Evolutionary conservation across 495 filamentous ascomycete genomes (phyloP).

Genomic region (Penicillium angulare): DNA sequence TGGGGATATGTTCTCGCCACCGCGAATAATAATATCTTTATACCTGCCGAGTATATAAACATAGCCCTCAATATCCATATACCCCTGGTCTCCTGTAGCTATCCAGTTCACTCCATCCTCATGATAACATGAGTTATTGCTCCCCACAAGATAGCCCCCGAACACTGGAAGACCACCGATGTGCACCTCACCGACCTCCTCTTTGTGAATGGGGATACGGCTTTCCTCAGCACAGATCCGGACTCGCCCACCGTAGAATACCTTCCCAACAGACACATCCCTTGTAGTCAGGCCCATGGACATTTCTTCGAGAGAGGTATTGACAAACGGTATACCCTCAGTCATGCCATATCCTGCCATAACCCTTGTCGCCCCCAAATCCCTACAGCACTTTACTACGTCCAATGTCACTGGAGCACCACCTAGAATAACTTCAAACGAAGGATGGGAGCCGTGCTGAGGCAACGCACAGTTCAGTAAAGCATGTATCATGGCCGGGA

Average conservation of each 20-base stretch:
- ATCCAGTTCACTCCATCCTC: slow-evolving; percentile 25
- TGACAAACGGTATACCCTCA: slow-evolving; percentile 27
- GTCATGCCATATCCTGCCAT: slow-evolving; percentile 39
- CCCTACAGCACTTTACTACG: slow-evolving; percentile 22
- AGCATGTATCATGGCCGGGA: slow-evolving; percentile 34
- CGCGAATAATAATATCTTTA: slow-evolving; percentile 74
- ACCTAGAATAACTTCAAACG: slow-evolving; percentile 28
- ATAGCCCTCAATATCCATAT: slow-evolving; percentile 31
- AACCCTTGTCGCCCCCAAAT: slow-evolving; percentile 22
- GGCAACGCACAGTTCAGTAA: not conserved
- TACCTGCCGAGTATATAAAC: slow-evolving; percentile 60
- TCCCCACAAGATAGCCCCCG: slow-evolving; percentile 24
- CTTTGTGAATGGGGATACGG: slow-evolving; percentile 17
- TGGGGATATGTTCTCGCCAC: slow-evolving; percentile 25
- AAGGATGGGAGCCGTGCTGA: not conserved
- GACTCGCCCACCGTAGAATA: slow-evolving; percentile 26
- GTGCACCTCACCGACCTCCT: slow-evolving; percentile 41
- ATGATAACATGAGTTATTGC: slow-evolving; percentile 24
- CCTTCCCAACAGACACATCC: slow-evolving; percentile 25
- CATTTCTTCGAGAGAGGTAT: slow-evolving; percentile 5
- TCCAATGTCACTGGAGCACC: slow-evolving; percentile 29
- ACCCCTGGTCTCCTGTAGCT: slow-evolving; percentile 21
- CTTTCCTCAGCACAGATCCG: slow-evolving; percentile 33
- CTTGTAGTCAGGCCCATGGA: not conserved
- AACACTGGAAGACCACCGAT: slow-evolving; percentile 32